Evolutionary conservation across 768 basidiomycete species (phyloP).

Genomic region (Roridomyces roridus): DNA sequence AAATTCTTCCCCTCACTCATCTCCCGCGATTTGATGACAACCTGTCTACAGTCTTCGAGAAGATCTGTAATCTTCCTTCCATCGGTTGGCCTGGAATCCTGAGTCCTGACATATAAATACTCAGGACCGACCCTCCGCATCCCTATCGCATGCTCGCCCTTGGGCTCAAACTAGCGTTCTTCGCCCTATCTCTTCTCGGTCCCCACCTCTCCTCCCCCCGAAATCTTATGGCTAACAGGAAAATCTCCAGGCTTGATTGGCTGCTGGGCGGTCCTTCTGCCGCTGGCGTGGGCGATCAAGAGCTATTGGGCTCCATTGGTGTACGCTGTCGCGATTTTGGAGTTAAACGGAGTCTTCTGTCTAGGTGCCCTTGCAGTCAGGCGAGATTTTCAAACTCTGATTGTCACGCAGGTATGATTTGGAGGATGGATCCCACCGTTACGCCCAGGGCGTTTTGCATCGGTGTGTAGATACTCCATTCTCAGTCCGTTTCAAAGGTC

Average conservation of each 20-base stretch:
- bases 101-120: too few relatives aligned
- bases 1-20: too few relatives aligned
- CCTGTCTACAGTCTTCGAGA: too few relatives aligned
- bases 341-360: slow-evolving; percentile 17
- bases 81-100: too few relatives aligned
- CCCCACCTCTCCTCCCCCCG: too few relatives aligned
- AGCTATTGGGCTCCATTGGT: slow-evolving; percentile 22
- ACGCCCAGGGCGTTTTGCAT: slow-evolving; percentile 16
- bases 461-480: background rate
- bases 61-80: too few relatives aligned
- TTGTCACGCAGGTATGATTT: slow-evolving; percentile 15
- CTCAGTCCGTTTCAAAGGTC: background rate
- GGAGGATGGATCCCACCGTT: slow-evolving; percentile 17
- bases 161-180: slow-evolving; percentile 25
- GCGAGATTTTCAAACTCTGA: too few relatives aligned
- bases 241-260: too few relatives aligned
- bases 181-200: slow-evolving; percentile 22
- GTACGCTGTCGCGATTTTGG: slow-evolving; percentile 17
- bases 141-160: slow-evolving; percentile 18
- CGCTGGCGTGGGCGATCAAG: slow-evolving; percentile 14
- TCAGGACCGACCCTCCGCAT: too few relatives aligned
- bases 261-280: slow-evolving; percentile 27
- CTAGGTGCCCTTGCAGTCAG: background rate
- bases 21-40: too few relatives aligned
- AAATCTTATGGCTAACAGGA: slow-evolving; percentile 24